Evolutionary conservation across 108 stramenopile species (phyloP).

Genomic region (Nitzschia sp.): DNA sequence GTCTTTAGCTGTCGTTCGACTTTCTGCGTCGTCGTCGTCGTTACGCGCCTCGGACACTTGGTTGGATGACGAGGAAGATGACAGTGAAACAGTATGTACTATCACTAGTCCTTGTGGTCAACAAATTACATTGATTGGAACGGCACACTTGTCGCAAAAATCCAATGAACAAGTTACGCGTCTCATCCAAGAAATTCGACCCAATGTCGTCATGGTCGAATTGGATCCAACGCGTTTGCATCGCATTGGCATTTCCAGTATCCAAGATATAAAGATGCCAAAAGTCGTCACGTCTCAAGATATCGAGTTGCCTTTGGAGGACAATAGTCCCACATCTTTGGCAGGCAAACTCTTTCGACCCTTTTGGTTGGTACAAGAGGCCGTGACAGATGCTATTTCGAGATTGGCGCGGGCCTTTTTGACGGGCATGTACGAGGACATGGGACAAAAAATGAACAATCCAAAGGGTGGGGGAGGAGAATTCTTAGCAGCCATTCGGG

Average conservation of each 20-base stretch:
- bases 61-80: background rate
- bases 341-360: background rate
- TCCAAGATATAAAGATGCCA: conserved; percentile 3
- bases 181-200: conserved; percentile 34
- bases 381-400: conserved; percentile 20
- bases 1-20: too few relatives aligned
- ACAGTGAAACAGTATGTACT: background rate
- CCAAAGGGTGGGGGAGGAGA: conserved; percentile 34
- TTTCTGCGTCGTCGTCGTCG: too few relatives aligned
- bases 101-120: conserved; percentile 9
- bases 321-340: background rate
- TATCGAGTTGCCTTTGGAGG: conserved; percentile 19
- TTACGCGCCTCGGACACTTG: too few relatives aligned
- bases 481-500: conserved; percentile 33
- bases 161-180: conserved; percentile 34
- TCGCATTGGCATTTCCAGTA: conserved; percentile 31
- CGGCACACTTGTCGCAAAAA: conserved; percentile 37
- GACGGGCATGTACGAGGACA: conserved; percentile 43
- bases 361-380: conserved; percentile 4
- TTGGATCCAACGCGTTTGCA: conserved; percentile 30
- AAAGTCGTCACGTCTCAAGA: conserved; percentile 21
- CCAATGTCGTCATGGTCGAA: conserved; percentile 42
- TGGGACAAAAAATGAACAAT: conserved; percentile 21
- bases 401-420: conserved; percentile 23
- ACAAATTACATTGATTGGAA: conserved; percentile 40